Conservation (phyloP, 2,329 filamentous ascomycete genomes). For the Penicillium sp. region DNA sequence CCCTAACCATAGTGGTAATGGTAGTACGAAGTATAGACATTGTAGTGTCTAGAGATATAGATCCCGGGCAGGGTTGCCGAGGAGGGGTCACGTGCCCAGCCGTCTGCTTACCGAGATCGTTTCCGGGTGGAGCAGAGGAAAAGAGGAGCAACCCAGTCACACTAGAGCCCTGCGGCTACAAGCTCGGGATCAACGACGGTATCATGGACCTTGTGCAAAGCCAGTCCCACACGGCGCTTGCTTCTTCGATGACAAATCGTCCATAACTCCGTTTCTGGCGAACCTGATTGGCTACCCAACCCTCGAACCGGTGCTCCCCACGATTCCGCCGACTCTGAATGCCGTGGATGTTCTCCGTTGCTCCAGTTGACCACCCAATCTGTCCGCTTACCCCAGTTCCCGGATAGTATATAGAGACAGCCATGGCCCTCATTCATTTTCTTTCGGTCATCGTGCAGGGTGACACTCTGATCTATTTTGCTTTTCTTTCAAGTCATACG, state of each 20-base stretch:
- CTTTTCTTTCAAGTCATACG: not conserved
- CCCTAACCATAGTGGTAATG: not conserved
- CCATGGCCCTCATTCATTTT: slow-evolving; percentile 19
- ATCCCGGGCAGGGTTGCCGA: slow-evolving; percentile 29
- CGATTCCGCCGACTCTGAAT: slow-evolving; percentile 37
- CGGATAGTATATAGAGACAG: slow-evolving; percentile 29
- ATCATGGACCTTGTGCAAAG: slow-evolving; percentile 17
- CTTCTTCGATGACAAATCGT: slow-evolving; percentile 5
- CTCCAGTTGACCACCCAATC: slow-evolving; percentile 9
- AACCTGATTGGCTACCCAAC: slow-evolving; percentile 11
- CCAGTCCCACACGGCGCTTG: slow-evolving; percentile 14
- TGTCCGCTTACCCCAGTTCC: slow-evolving; percentile 22
- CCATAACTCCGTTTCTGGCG: not conserved
- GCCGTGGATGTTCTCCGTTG: slow-evolving; percentile 36
- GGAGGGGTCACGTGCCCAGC: slow-evolving; percentile 23
- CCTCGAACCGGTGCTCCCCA: slow-evolving; percentile 17
- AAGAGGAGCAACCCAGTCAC: not conserved
- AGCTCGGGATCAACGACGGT: slow-evolving; percentile 29
- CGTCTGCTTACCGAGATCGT: slow-evolving; percentile 35
- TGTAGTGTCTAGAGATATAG: not conserved
- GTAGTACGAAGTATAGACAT: not conserved
- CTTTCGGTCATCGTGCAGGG: slow-evolving; percentile 11
- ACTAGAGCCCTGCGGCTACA: slow-evolving; percentile 12
- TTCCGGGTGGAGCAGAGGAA: slow-evolving; percentile 19
- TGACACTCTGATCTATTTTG: slow-evolving; percentile 1